Base-by-base conservation (phyloP, 257 asterid species). In the Vinca minor region DNA sequence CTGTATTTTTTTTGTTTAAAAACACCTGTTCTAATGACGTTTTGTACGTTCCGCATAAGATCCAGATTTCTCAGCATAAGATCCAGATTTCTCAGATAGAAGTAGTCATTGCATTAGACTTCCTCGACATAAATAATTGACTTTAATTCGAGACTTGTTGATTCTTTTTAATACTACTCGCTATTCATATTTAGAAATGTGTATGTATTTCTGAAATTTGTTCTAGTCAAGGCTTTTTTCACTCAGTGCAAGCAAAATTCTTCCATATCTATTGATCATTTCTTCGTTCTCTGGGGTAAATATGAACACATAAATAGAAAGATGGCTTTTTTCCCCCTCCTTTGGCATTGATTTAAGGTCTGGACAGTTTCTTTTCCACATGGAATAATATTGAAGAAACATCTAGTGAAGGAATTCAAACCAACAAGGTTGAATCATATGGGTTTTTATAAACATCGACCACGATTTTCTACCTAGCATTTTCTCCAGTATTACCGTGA, bases 391-490 rank as follows among this genome's bases (percentile, higher is more conserved):
- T 29, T 42, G 25, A 67, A 31, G 58, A 58, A 31, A 31, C 26
- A 20, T 55, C 36, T n/a, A 6, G n/a, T 45, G 56, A n/a, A 21
- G 31, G 36, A 47, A 54, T 66, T 39, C 20, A 10, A 21, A 5
- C 64, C n/a, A 20, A 5, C 23, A 56, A 64, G 54, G 35, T 45
- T 44, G 9, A 41, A 53, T 39, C 44, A 36, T 23, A 59, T 21
- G 21, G 55, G 58, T 29, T 28, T 29, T 34, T 34, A 34, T 68
- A 44, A 38, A 25, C 35, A 61, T 50, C 39, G 73, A 61, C 61
- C 55, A 50, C 46, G 63, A 59, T 58, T 32, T 21, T 25, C 46
- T 65, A 58, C 75, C 70, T 64, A 71, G 56, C 66, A 59, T 49
- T 20, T 63, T 65, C 67, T n/a, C n/a, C n/a, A n/a, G n/a, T n/a